Evolutionary conservation across 805 yeast species (phyloP), one percentile per base, ranked within the genome.

Genomic region (Pichia ethanolica): DNA sequence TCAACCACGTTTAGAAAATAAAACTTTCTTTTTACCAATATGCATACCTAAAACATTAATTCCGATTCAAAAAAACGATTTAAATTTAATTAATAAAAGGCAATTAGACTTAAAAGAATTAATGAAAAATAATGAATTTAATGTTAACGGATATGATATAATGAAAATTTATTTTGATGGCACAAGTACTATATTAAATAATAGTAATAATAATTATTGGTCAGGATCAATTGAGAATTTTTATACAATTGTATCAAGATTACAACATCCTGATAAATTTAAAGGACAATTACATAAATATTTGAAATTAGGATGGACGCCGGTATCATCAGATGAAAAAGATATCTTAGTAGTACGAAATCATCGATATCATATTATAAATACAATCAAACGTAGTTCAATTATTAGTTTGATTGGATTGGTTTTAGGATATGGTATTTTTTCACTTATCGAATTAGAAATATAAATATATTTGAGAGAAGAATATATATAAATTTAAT

Each of bases 301-400:
- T 40, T 76, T 78, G 47, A 64, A 60, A 27, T 60, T 63, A 26
- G 71, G 71, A 11, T 83, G 84, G 85, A 70, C 64, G 48, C 67
- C 82, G n/a, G 66, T 79, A 35, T 86, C 81, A 5, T 73, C 78
- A 30, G 75, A 77, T 34, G 65, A 64, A 5, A 62, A 63, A 4
- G 62, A 65, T 40, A 56, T 77, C 27, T 67, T 77, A 11, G 74
- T 77, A 53, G 70, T 68, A 42, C 66, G 77, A 41, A 51, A 49
- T 39, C 27, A 26, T 5, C 54, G 48, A 40, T 38, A 45, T 7
- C 30, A 34, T 33, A 7, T 8, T 8, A 11, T 5, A 2, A 10
- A 13, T 12, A 9, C 26, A 9, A 7, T 45, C 2, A 40, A 41
- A 28, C 35, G 35, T 13, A 26, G 39, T 11, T 5, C 39, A 1